Percentiles rank a stretch among this genome's conserved stretches.
These are phyloP conservation scores for Backusella psychrophila DNA, from an alignment of 192 early-diverging fungal species.

Conservation along the genomic window DNA sequence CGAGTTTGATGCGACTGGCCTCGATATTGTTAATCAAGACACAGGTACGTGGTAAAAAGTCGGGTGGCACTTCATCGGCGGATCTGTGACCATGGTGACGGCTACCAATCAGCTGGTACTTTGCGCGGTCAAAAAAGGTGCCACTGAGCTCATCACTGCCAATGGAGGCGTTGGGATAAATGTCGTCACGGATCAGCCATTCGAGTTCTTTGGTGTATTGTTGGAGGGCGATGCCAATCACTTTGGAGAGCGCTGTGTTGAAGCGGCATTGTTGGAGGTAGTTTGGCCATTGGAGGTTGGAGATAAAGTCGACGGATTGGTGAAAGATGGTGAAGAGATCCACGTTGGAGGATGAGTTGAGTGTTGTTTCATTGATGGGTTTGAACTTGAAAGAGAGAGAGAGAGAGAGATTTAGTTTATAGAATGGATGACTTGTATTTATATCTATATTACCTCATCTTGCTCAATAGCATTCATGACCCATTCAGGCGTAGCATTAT, in stretches of 20 bases:
- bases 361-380: constrained; percentile 45
- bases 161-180: constrained; percentile 29
- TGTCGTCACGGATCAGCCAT: constrained; percentile 40
- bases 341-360: constrained; percentile 74
- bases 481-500: constrained; percentile 69
- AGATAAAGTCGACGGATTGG: constrained; percentile 66
- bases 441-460: constrained; percentile 51
- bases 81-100: background rate
- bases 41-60: constrained; percentile 51
- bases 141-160: background rate
- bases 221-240: constrained; percentile 60
- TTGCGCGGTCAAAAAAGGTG: constrained; percentile 24
- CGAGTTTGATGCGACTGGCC: constrained; percentile 46
- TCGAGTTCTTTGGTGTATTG: constrained; percentile 57
- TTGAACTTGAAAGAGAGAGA: constrained; percentile 39
- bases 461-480: constrained; percentile 61
- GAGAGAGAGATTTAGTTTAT: background rate
- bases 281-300: constrained; percentile 64
- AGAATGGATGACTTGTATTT: background rate
- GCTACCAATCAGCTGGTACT: constrained; percentile 21
- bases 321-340: constrained; percentile 83
- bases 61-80: constrained; percentile 38
- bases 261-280: constrained; percentile 59
- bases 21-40: constrained; percentile 60
- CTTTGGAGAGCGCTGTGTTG: constrained; percentile 63